Percentiles rank a stretch among this genome's conserved stretches.
Evolutionary conservation across 805 yeast genomes (phyloP).

Genomic region (Dipodascopsis uninucleata): DNA sequence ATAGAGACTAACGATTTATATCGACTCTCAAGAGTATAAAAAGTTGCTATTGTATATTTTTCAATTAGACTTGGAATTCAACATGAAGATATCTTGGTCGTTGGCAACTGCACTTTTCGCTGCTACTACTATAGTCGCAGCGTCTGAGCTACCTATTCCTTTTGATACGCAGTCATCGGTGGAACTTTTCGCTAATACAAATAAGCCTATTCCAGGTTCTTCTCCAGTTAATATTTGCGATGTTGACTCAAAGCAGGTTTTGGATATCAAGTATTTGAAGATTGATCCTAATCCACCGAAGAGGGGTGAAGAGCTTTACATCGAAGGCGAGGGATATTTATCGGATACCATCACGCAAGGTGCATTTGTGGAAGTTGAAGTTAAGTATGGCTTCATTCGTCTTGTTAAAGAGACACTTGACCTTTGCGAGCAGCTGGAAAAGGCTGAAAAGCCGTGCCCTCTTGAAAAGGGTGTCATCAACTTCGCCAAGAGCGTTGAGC

Average conservation of each 20-base stretch:
- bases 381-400: slow-evolving; percentile 85
- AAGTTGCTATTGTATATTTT: too few relatives aligned
- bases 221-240: slow-evolving; percentile 84
- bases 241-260: slow-evolving; percentile 54
- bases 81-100: too few relatives aligned
- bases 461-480: slow-evolving; percentile 63
- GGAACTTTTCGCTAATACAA: slow-evolving; percentile 6
- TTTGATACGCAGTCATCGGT: slow-evolving; percentile 8
- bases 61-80: too few relatives aligned
- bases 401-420: slow-evolving; percentile 87
- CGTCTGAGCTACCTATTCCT: slow-evolving; percentile 21
- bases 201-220: slow-evolving; percentile 76
- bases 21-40: too few relatives aligned
- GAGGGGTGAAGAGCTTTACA: slow-evolving; percentile 78
- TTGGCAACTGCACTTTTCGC: too few relatives aligned
- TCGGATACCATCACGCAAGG: slow-evolving; percentile 64
- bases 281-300: slow-evolving; percentile 84
- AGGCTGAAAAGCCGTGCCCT: slow-evolving; percentile 86
- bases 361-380: slow-evolving; percentile 91
- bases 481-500: slow-evolving; percentile 67
- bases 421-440: slow-evolving; percentile 79
- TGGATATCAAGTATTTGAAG: slow-evolving; percentile 56
- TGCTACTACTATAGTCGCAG: too few relatives aligned
- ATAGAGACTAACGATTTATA: too few relatives aligned
- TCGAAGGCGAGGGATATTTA: slow-evolving; percentile 68